Evolutionary conservation across 495 filamentous ascomycete genomes (phyloP).

Genomic region (Aspergillus sparsus): DNA sequence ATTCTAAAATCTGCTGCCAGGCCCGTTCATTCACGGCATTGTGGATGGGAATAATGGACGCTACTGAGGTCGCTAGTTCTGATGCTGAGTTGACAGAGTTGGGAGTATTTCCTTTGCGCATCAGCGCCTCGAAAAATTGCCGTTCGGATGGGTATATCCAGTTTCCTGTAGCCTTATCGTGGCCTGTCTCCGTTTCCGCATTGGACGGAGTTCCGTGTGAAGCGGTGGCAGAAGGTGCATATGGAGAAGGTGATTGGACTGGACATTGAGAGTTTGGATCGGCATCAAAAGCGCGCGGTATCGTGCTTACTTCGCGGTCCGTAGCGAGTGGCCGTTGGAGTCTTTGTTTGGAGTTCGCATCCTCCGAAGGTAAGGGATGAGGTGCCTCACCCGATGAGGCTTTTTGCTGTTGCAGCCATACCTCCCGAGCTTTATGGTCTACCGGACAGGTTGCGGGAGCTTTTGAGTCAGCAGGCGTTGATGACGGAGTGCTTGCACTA

Average conservation of each 20-base stretch:
- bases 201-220: constrained; percentile 61
- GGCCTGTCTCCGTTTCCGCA: constrained; percentile 69
- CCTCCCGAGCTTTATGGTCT: constrained; percentile 79
- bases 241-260: constrained; percentile 30
- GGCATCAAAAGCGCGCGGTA: constrained; percentile 65
- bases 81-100: constrained; percentile 40
- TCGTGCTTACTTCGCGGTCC: constrained; percentile 76
- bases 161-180: constrained; percentile 66
- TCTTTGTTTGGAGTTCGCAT: constrained; percentile 37
- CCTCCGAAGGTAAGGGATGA: constrained; percentile 32
- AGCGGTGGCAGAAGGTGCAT: constrained; percentile 33
- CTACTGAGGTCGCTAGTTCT: constrained; percentile 68
- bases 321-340: constrained; percentile 48
- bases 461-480: constrained; percentile 26
- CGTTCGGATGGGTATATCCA: constrained; percentile 97
- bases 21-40: constrained; percentile 95
- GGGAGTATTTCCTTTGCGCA: constrained; percentile 67
- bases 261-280: constrained; percentile 33
- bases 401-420: constrained; percentile 68
- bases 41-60: constrained; percentile 91
- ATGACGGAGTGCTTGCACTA: constrained; percentile 44
- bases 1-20: constrained; percentile 79
- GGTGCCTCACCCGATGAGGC: constrained; percentile 33
- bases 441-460: constrained; percentile 68
- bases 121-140: constrained; percentile 94